A percentile compares a stretch with the other conserved stretches of the same genome.
phyloP scores from a whole-genome alignment of 2,329 filamentous ascomycete species.

The Fusarium algeriense region DNA sequence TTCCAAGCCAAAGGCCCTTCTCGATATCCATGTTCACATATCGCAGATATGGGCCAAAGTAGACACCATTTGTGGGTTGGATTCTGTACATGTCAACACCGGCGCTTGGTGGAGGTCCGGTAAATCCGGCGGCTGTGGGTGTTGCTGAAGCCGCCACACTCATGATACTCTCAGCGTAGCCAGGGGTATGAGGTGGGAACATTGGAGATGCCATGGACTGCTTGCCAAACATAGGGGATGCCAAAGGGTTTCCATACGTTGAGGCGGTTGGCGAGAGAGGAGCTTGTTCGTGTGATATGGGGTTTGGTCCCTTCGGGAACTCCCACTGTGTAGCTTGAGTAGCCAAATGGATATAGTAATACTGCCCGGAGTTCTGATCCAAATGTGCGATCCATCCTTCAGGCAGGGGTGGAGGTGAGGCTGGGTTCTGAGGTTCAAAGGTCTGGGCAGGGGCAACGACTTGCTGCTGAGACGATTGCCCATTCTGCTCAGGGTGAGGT shows the following conservation, averaged over 20 bases:
- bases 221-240: slow-evolving; percentile 74
- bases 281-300: slow-evolving; percentile 82
- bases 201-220: slow-evolving; percentile 78
- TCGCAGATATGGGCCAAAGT: slow-evolving; percentile 95
- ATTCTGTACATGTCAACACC: slow-evolving; percentile 96
- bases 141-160: slow-evolving; percentile 80
- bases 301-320: slow-evolving; percentile 95
- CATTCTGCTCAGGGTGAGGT: slow-evolving; percentile 66
- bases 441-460: slow-evolving; percentile 60
- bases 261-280: slow-evolving; percentile 87
- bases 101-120: slow-evolving; percentile 86
- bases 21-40: slow-evolving; percentile 99
- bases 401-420: slow-evolving; percentile 90
- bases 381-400: slow-evolving; percentile 99
- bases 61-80: slow-evolving; percentile 93
- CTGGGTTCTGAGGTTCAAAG: slow-evolving; percentile 67
- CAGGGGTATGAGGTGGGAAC: slow-evolving; percentile 84
- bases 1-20: slow-evolving; percentile 89
- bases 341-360: slow-evolving; percentile 97
- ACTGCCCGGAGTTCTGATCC: slow-evolving; percentile 95
- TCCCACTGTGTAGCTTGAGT: slow-evolving; percentile 99
- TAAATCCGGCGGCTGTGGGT: slow-evolving; percentile 84
- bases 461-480: slow-evolving; percentile 58
- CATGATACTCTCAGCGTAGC: slow-evolving; percentile 88
- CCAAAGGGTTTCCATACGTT: slow-evolving; percentile 79